Percentiles rank a stretch among this genome's conserved stretches.
These are phyloP conservation scores for Gentiana straminea DNA, from an alignment of 257 asterid species.

Conservation along the genomic window DNA sequence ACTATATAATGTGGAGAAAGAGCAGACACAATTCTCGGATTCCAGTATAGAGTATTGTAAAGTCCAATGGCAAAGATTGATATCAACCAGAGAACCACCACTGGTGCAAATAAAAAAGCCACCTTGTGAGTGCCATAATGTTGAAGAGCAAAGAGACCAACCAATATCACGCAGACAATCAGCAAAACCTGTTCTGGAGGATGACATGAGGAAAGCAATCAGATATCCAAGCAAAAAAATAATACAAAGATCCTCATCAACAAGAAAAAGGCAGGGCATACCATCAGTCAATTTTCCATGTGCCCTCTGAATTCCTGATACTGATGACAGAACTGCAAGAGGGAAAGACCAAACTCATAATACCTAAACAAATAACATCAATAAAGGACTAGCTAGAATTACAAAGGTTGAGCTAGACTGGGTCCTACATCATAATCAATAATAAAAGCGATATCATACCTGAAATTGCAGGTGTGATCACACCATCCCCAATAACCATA, in stretches of 20 bases:
- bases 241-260: neutral
- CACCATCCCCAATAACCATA: conserved; percentile 38
- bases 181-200: conserved; percentile 21
- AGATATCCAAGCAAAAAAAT: neutral
- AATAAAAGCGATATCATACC: conserved; percentile 10
- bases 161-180: conserved; percentile 28
- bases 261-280: neutral
- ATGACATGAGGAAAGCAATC: neutral
- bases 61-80: conserved; percentile 27
- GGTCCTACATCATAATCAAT: too few relatives aligned
- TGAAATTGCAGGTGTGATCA: conserved; percentile 37
- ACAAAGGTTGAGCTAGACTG: too few relatives aligned
- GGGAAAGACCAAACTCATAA: neutral
- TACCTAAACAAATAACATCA: too few relatives aligned
- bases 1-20: conserved; percentile 28
- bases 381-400: too few relatives aligned
- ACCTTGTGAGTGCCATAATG: conserved; percentile 31
- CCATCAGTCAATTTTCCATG: conserved; percentile 20
- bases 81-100: conserved; percentile 27
- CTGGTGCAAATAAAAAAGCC: conserved; percentile 31
- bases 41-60: conserved; percentile 26
- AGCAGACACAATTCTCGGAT: conserved; percentile 20
- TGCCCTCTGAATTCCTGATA: conserved; percentile 22
- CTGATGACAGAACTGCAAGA: conserved; percentile 28
- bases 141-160: conserved; percentile 28